These are phyloP conservation scores for Rhododendron molle DNA, from an alignment of 148 eudicot species.

Conservation along the genomic window DNA sequence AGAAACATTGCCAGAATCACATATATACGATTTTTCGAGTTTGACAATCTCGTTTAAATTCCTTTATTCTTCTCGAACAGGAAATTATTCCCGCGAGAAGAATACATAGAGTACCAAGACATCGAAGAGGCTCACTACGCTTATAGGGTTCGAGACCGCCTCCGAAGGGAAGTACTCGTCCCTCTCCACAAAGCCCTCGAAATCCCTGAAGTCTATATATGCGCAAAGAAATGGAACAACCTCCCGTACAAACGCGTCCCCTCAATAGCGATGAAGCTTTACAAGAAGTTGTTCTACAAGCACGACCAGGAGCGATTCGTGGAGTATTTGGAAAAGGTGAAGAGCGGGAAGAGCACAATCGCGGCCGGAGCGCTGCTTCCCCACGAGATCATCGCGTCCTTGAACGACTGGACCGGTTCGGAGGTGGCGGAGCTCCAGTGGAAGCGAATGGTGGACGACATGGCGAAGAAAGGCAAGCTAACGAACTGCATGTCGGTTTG, in stretches of 20 bases:
- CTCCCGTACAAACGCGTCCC: neutral
- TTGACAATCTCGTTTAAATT: neutral
- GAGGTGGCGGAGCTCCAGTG: slow-evolving; percentile 50
- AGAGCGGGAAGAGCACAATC: neutral
- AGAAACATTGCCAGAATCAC: no score
- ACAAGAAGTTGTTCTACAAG: neutral
- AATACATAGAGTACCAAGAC: neutral
- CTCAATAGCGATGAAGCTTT: slow-evolving; percentile 2
- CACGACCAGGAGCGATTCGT: neutral
- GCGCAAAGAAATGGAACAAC: neutral
- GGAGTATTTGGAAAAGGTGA: neutral
- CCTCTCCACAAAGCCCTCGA: neutral
- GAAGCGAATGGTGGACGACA: slow-evolving; percentile 49
- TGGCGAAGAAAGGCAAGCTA: slow-evolving; percentile 30
- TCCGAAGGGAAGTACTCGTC: neutral
- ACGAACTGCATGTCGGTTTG: slow-evolving; percentile 40
- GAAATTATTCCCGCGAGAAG: neutral
- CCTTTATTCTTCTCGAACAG: neutral
- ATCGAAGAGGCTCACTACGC: slow-evolving; percentile 6
- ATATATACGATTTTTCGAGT: neutral
- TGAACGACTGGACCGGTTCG: slow-evolving; percentile 12
- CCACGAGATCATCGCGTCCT: neutral
- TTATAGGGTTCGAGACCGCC: neutral
- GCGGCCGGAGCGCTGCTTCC: neutral
- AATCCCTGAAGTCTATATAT: neutral